Evolutionary conservation across 148 eudicot species (phyloP).

Genomic region (Cornus suecica): DNA sequence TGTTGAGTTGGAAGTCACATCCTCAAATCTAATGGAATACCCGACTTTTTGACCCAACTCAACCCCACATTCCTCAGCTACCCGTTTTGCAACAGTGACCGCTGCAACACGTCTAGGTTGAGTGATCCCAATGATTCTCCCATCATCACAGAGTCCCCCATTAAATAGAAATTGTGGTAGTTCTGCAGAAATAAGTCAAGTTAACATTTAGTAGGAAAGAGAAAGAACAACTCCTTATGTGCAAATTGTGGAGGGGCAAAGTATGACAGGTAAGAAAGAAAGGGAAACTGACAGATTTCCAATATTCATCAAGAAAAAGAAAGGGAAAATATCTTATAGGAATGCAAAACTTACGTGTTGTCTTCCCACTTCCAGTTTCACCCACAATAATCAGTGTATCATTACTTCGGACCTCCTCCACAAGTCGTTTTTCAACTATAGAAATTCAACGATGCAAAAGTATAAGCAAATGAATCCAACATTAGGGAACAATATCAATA

Average conservation of each 20-base stretch:
- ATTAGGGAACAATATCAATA: background rate
- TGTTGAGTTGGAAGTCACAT: conserved; percentile 75
- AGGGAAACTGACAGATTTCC: too few species aligned
- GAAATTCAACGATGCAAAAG: conserved; percentile 5
- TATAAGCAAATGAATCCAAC: background rate
- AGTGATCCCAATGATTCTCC: conserved; percentile 76
- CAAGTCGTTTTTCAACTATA: conserved; percentile 67
- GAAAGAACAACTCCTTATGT: background rate
- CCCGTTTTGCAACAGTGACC: conserved; percentile 88
- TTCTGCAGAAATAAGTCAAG: conserved; percentile 32
- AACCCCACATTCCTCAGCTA: conserved; percentile 91
- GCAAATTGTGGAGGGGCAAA: background rate
- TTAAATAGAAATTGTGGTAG: conserved; percentile 75
- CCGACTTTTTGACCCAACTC: conserved; percentile 82
- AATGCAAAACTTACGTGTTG: conserved; percentile 69
- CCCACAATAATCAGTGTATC: conserved; percentile 82
- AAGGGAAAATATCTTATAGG: background rate
- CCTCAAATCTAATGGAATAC: conserved; percentile 90
- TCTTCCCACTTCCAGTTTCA: conserved; percentile 99
- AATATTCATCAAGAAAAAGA: too few species aligned
- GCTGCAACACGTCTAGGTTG: conserved; percentile 99
- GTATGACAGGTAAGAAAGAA: background rate
- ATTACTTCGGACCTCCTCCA: conserved; percentile 71
- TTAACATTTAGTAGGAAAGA: background rate
- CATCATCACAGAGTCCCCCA: conserved; percentile 73